Percentiles rank a stretch among this genome's conserved stretches.
phyloP scores from a whole-genome alignment of 1,139 yeast genomes.

The Scheffersomyces parashehatae region DNA sequence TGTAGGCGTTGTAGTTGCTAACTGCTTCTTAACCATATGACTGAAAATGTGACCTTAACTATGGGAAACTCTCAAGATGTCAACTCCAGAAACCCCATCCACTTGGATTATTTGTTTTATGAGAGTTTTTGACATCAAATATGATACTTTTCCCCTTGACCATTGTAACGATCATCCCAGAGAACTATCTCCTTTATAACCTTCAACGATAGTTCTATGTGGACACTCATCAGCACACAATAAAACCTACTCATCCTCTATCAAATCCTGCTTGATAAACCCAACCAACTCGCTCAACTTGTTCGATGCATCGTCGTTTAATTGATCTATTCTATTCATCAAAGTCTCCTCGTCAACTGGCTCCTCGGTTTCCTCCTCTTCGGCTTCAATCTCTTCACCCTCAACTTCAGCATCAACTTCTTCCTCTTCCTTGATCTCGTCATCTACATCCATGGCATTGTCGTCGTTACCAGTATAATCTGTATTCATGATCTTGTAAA shows the following conservation, averaged over 20 bases:
- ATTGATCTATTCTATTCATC: slow-evolving; percentile 33
- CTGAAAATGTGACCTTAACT: too few species aligned
- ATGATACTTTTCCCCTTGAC: too few species aligned
- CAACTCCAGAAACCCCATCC: too few species aligned
- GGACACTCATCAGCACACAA: too few species aligned
- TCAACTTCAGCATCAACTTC: slow-evolving; percentile 23
- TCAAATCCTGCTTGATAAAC: slow-evolving; percentile 45
- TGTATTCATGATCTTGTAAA: slow-evolving; percentile 44
- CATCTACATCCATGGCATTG: slow-evolving; percentile 11
- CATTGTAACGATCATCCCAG: too few species aligned
- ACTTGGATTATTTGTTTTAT: too few species aligned
- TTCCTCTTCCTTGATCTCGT: slow-evolving; percentile 19
- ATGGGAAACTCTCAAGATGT: too few species aligned
- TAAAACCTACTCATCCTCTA: slow-evolving; percentile 1
- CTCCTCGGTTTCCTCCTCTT: slow-evolving; percentile 9
- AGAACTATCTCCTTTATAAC: too few species aligned
- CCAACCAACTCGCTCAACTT: slow-evolving; percentile 45
- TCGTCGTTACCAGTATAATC: slow-evolving; percentile 34
- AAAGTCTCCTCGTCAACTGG: slow-evolving; percentile 22
- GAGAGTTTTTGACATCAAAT: too few species aligned
- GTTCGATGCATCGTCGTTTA: slow-evolving; percentile 38
- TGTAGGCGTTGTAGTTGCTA: too few species aligned
- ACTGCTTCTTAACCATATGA: too few species aligned
- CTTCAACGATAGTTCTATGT: too few species aligned
- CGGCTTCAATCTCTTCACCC: slow-evolving; percentile 13